These are phyloP conservation scores for Corchorus capsularis DNA, from an alignment of 345 rosid genomes.

Conservation along the genomic window DNA sequence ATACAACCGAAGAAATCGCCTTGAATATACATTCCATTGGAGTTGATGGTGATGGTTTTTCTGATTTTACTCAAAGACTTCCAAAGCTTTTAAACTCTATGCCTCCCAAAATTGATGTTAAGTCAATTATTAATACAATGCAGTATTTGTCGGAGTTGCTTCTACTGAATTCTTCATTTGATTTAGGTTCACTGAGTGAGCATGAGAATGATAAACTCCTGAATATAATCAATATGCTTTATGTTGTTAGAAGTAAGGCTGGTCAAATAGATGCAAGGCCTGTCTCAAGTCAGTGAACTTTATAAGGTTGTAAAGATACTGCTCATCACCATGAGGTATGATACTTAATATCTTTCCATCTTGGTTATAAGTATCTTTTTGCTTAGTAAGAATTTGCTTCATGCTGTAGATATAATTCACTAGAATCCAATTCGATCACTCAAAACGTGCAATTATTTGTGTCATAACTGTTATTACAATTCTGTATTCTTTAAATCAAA, in stretches of 20 bases:
- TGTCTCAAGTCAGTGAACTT: constrained; percentile 22
- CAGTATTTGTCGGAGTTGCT: constrained; percentile 56
- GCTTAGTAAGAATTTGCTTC: background rate
- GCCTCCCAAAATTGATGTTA: constrained; percentile 38
- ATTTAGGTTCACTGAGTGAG: constrained; percentile 36
- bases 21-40: constrained; percentile 26
- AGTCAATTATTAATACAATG: constrained; percentile 41
- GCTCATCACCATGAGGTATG: constrained; percentile 47
- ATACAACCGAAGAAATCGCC: constrained; percentile 14
- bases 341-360: background rate
- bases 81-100: constrained; percentile 28
- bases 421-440: background rate
- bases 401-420: background rate
- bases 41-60: constrained; percentile 29
- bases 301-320: constrained; percentile 31
- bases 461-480: background rate
- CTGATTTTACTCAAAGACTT: constrained; percentile 23
- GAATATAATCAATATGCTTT: constrained; percentile 50
- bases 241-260: constrained; percentile 35
- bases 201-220: constrained; percentile 45
- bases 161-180: constrained; percentile 39
- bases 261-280: constrained; percentile 29
- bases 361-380: constrained; percentile 15
- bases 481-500: constrained; percentile 27
- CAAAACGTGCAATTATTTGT: background rate